These are phyloP conservation scores for Apiospora saccharicola DNA, from an alignment of 2,329 filamentous ascomycete genomes.

Conservation along the genomic window DNA sequence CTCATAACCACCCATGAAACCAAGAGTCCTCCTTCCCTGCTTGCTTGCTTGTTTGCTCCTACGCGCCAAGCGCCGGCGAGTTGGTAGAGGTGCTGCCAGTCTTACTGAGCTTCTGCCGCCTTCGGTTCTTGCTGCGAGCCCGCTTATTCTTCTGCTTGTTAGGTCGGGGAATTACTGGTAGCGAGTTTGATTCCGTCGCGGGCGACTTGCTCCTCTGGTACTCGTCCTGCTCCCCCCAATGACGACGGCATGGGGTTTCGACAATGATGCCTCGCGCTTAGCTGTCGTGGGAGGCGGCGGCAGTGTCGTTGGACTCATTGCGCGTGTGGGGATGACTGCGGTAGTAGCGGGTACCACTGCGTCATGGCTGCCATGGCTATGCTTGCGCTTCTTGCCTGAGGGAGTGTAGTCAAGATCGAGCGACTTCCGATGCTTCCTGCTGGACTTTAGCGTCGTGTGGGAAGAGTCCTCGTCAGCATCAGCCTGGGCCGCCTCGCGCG, in stretches of 20 bases:
- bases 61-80: not conserved
- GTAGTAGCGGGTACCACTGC: not conserved
- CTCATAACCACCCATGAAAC: not conserved
- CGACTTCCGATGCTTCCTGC: not conserved
- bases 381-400: slow-evolving; percentile 10
- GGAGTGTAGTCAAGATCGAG: not conserved
- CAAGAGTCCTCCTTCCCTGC: not conserved
- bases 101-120: not conserved
- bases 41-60: not conserved
- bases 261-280: not conserved
- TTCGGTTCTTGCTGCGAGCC: not conserved
- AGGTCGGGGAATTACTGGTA: no score
- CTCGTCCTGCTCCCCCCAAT: not conserved
- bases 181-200: not conserved
- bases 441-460: not conserved
- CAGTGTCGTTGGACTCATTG: not conserved
- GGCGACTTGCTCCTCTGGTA: not conserved
- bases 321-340: not conserved
- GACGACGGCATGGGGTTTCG: not conserved
- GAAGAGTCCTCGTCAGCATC: not conserved
- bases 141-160: not conserved
- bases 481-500: not conserved
- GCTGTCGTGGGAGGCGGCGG: not conserved
- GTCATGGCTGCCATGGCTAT: not conserved
- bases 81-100: not conserved